Evolutionary conservation across 192 early-diverging fungal species (phyloP).

Genomic region (Backusella parvicylindrica): DNA sequence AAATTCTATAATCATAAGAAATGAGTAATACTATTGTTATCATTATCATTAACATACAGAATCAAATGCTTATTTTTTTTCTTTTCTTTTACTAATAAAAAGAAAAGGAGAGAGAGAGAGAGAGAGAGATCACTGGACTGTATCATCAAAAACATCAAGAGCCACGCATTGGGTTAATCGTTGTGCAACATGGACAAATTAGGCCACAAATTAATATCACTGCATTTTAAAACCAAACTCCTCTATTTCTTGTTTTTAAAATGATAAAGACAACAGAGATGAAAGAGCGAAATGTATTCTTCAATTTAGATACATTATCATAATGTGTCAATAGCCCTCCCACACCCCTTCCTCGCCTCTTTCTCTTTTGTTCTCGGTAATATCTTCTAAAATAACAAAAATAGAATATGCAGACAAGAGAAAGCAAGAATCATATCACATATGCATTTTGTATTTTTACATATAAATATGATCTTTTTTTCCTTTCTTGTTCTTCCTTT

Average conservation of each 20-base stretch:
- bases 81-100: neutral
- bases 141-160: neutral
- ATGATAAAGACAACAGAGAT: neutral
- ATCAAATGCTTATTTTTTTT: too few relatives aligned
- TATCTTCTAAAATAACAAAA: neutral
- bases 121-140: neutral
- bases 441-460: neutral
- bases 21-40: too few relatives aligned
- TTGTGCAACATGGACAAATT: neutral
- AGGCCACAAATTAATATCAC: neutral
- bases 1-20: too few relatives aligned
- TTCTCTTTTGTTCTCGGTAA: neutral
- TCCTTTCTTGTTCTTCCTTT: neutral
- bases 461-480: neutral
- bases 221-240: neutral
- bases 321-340: neutral
- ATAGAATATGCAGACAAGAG: neutral
- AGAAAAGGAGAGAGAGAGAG: too few relatives aligned
- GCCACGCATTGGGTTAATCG: neutral
- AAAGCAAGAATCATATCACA: neutral
- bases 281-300: neutral
- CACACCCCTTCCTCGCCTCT: neutral
- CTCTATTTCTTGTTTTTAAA: too few relatives aligned
- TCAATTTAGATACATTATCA: neutral
- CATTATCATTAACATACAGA: too few relatives aligned